Evolutionary conservation across 306 rosid genomes (phyloP).

Genomic region (Vachellia pachyceras): DNA sequence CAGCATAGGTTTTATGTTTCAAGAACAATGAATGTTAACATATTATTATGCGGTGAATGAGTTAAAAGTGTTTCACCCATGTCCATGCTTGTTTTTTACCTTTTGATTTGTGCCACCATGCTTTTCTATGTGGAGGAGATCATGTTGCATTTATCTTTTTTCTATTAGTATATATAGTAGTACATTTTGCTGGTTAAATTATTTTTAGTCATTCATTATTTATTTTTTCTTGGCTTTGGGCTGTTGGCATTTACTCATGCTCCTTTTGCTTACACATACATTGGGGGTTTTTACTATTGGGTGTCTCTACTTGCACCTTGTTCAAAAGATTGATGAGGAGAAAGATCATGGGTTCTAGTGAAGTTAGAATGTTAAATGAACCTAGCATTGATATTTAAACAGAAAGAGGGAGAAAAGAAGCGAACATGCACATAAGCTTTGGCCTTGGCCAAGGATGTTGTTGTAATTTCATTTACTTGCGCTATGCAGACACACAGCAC

Average conservation of each 20-base stretch:
- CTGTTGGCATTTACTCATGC: not conserved
- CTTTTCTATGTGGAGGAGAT: not conserved
- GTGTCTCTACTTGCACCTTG: not conserved
- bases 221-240: not conserved
- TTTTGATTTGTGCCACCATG: not conserved
- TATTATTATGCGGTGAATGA: not conserved
- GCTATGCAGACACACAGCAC: constrained; percentile 80
- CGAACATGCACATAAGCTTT: constrained; percentile 21
- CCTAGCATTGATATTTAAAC: constrained; percentile 9
- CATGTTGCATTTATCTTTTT: not conserved
- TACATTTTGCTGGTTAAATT: not conserved
- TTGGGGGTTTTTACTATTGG: not conserved
- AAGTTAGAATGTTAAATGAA: constrained; percentile 13
- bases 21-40: not conserved
- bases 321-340: not conserved
- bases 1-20: not conserved
- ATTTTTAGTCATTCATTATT: not conserved
- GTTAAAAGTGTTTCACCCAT: not conserved
- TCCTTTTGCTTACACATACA: not conserved
- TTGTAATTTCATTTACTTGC: constrained; percentile 40
- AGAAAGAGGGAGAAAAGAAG: constrained; percentile 9
- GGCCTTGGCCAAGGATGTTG: constrained; percentile 21
- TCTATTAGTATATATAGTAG: not conserved
- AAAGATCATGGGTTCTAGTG: not conserved
- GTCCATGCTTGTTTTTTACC: not conserved